Evolutionary conservation across 106 monocot species (phyloP).

Genomic region (Gastrodia elata): DNA sequence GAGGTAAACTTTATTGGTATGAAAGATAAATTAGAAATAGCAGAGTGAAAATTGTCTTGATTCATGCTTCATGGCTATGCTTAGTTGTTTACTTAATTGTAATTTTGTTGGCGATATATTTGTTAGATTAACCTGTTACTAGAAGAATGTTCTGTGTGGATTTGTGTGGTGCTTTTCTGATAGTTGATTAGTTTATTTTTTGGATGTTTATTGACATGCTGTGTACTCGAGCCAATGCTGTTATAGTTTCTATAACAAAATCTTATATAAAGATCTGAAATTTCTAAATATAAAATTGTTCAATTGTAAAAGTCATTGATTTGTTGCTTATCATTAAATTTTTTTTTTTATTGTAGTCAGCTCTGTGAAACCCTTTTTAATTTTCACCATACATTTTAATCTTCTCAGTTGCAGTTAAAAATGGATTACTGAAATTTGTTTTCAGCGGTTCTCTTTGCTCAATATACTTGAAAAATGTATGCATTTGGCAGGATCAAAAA

Average conservation of each 20-base stretch:
- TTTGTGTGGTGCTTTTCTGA: not conserved
- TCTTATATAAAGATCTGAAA: not conserved
- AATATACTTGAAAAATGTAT: not conserved
- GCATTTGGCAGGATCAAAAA: slow-evolving; percentile 51
- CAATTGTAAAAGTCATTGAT: not conserved
- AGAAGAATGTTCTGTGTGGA: not conserved
- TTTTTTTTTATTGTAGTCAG: not conserved
- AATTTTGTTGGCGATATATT: not conserved
- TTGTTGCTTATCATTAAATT: not conserved
- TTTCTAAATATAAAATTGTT: not conserved
- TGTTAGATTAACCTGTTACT: not conserved
- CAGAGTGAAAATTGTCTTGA: too few relatives aligned
- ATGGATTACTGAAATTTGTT: not conserved
- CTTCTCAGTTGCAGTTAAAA: not conserved
- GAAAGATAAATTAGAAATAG: too few relatives aligned
- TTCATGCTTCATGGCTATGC: too few relatives aligned
- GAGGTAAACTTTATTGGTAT: too few relatives aligned
- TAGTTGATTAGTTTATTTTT: not conserved
- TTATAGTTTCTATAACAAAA: not conserved
- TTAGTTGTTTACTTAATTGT: not conserved
- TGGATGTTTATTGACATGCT: not conserved
- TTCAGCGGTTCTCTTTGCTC: not conserved
- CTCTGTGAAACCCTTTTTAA: not conserved
- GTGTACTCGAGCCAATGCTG: not conserved
- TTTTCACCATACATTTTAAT: not conserved